Percentiles rank a stretch among this genome's conserved stretches.
Conservation (phyloP, 1,284 basidiomycete genomes). For the Puccinia sorghi region DNA sequence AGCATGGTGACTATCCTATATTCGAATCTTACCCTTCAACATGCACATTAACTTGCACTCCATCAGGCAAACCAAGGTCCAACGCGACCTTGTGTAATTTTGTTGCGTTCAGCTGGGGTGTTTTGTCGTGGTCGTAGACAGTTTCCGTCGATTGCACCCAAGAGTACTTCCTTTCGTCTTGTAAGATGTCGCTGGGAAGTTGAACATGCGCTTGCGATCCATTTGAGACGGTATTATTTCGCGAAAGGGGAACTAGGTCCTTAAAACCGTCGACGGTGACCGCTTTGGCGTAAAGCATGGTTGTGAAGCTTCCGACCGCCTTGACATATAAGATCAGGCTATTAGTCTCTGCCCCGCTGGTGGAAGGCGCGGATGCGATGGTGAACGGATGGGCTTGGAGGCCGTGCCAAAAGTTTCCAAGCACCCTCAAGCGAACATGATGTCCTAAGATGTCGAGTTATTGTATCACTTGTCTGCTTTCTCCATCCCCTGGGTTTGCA, state of each 20-base stretch:
- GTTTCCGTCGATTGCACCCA: neutral
- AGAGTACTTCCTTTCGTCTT: neutral
- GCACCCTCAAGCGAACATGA: slow-evolving; percentile 41
- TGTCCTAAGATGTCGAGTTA: slow-evolving; percentile 17
- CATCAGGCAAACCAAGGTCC: slow-evolving; percentile 5
- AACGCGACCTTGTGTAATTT: neutral
- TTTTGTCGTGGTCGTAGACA: neutral
- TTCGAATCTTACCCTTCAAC: slow-evolving; percentile 22
- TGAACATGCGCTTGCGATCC: neutral
- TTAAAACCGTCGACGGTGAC: slow-evolving; percentile 19
- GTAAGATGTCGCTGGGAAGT: slow-evolving; percentile 26
- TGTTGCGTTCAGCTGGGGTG: neutral
- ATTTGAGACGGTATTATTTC: neutral
- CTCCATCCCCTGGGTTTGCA: neutral
- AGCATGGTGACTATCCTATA: neutral
- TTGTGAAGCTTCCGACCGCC: slow-evolving; percentile 42
- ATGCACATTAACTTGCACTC: slow-evolving; percentile 23
- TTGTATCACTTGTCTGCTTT: neutral
- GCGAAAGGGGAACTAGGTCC: neutral
- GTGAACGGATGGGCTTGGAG: slow-evolving; percentile 48
- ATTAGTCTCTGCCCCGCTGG: slow-evolving; percentile 15
- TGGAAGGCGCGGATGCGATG: slow-evolving; percentile 36
- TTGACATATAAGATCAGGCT: slow-evolving; percentile 40
- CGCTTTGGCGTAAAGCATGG: slow-evolving; percentile 37
- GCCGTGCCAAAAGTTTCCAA: slow-evolving; percentile 21